These are phyloP conservation scores for Spergularia azorica DNA, from an alignment of 179 eudicot species.

Conservation along the genomic window DNA sequence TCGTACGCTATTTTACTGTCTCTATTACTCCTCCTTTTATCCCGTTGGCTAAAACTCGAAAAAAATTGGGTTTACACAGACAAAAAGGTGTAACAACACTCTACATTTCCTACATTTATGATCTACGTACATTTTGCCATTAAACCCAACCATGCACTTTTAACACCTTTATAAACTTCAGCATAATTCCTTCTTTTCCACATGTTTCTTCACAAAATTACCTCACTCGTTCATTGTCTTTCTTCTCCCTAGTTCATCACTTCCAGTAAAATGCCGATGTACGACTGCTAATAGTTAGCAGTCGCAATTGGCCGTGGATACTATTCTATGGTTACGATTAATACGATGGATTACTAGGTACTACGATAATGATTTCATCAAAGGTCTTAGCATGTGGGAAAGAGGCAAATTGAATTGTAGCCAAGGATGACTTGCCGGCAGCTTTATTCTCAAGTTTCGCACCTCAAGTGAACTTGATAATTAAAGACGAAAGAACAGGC, in stretches of 20 bases:
- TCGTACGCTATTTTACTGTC: background rate
- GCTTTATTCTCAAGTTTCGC: background rate
- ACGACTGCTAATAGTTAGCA: too few species aligned
- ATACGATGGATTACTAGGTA: background rate
- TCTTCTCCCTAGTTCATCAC: too few species aligned
- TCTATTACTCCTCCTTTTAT: background rate
- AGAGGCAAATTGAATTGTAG: conserved; percentile 28
- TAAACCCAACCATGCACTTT: background rate
- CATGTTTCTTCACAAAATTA: too few species aligned
- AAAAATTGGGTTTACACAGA: background rate
- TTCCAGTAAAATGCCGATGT: too few species aligned
- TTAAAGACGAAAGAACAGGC: background rate
- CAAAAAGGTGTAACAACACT: background rate
- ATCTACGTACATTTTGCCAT: background rate
- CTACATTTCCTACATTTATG: too few species aligned
- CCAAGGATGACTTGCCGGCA: conserved; percentile 46
- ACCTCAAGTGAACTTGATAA: conserved; percentile 3
- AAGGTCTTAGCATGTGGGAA: conserved; percentile 41
- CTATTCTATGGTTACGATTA: background rate
- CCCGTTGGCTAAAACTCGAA: background rate
- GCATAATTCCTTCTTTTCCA: too few species aligned
- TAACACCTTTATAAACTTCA: background rate
- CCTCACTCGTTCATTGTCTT: too few species aligned
- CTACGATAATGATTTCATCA: conserved; percentile 17
- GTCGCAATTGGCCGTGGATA: too few species aligned